Evolutionary conservation across 2,329 filamentous ascomycete genomes (phyloP).

Genomic region (Huntiella omanensis): DNA sequence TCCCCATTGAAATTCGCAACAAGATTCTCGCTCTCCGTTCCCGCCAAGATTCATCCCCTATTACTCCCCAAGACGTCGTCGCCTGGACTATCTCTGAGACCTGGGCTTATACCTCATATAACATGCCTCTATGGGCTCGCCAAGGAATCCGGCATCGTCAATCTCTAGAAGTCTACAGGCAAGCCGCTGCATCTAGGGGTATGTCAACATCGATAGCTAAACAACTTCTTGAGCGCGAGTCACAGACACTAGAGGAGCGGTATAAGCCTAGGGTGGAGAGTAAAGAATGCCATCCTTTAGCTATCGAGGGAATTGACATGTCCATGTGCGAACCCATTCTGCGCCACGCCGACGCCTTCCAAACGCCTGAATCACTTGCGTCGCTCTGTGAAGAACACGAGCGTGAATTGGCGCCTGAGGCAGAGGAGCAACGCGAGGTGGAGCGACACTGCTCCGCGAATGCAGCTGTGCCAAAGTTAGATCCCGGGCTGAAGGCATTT

Average conservation of each 20-base stretch:
- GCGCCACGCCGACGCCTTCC: background rate
- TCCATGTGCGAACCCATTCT: background rate
- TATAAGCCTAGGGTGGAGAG: slow-evolving; percentile 24
- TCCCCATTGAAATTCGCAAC: slow-evolving; percentile 36
- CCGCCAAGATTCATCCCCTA: slow-evolving; percentile 3
- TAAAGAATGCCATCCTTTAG: background rate
- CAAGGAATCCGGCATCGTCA: slow-evolving; percentile 35
- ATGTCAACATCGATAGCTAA: slow-evolving; percentile 18
- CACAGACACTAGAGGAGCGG: slow-evolving; percentile 28
- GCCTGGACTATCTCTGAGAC: slow-evolving; percentile 42
- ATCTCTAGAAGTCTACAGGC: slow-evolving; percentile 21
- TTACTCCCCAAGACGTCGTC: slow-evolving; percentile 33
- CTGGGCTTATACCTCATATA: slow-evolving; percentile 26
- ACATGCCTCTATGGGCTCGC: slow-evolving; percentile 38
- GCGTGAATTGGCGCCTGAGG: slow-evolving; percentile 45
- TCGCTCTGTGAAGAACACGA: slow-evolving; percentile 47
- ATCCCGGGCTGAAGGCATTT: slow-evolving; percentile 22
- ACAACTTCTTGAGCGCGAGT: slow-evolving; percentile 36
- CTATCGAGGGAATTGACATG: background rate
- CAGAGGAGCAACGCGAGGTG: slow-evolving; percentile 38
- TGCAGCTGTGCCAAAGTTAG: slow-evolving; percentile 21
- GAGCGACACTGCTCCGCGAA: slow-evolving; percentile 25
- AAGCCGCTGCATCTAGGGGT: background rate
- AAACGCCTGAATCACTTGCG: slow-evolving; percentile 11
- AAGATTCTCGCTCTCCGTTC: slow-evolving; percentile 25